Percentiles rank a stretch among this genome's conserved stretches.
phyloP scores from a whole-genome alignment of 495 filamentous ascomycete genomes.

The Neurospora sp. region DNA sequence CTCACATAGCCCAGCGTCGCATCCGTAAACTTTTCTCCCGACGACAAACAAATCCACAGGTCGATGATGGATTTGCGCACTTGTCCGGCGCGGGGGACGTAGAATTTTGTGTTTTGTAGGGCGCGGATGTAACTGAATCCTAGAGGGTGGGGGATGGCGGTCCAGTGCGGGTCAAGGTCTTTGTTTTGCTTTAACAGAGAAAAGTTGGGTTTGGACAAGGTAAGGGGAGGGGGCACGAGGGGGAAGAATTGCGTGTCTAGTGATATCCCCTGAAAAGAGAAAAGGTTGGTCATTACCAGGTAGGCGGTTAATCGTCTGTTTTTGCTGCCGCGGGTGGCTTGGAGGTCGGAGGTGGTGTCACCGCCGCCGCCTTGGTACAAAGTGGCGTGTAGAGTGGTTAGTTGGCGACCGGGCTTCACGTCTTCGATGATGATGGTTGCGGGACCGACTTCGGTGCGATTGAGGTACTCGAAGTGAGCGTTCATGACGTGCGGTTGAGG shows the following conservation, averaged over 20 bases:
- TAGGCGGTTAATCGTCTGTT: slow-evolving; percentile 41
- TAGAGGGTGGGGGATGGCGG: slow-evolving; percentile 26
- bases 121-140: slow-evolving; percentile 31
- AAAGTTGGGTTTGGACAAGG: too few species aligned
- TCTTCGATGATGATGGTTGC: slow-evolving; percentile 57
- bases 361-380: slow-evolving; percentile 34
- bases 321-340: slow-evolving; percentile 1
- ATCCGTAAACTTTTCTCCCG: slow-evolving; percentile 43
- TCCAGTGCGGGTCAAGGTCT: slow-evolving; percentile 34
- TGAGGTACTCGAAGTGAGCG: slow-evolving; percentile 65
- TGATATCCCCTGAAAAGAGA: slow-evolving; percentile 39
- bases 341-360: not conserved
- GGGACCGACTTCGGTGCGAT: slow-evolving; percentile 53
- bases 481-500: slow-evolving; percentile 54
- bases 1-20: slow-evolving; percentile 46
- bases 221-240: not conserved
- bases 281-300: slow-evolving; percentile 54
- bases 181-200: slow-evolving; percentile 6
- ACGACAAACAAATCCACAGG: slow-evolving; percentile 53
- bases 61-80: slow-evolving; percentile 38
- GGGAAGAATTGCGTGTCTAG: slow-evolving; percentile 46
- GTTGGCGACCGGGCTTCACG: slow-evolving; percentile 59
- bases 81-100: slow-evolving; percentile 42
- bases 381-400: slow-evolving; percentile 59
- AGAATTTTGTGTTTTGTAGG: slow-evolving; percentile 42